phyloP scores from a whole-genome alignment of 176 grass and related monocot genomes.

The Bolboschoenus planiculmis region DNA sequence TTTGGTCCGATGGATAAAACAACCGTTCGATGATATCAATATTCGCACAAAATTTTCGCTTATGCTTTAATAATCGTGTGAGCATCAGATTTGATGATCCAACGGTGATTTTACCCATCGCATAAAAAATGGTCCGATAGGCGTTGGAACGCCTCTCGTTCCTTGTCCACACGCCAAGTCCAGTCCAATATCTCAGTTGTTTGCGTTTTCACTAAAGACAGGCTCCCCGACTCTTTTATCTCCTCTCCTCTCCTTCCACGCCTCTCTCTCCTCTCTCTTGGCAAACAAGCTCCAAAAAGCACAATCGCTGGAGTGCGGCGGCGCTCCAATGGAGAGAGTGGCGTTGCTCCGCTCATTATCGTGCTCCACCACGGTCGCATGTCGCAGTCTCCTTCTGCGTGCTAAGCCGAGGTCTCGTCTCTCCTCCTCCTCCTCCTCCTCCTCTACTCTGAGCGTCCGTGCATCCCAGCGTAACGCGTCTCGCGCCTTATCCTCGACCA shows the following conservation, averaged over 20 bases:
- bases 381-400: constrained; percentile 48
- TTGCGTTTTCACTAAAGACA: no score
- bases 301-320: constrained; percentile 37
- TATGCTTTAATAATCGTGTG: no score
- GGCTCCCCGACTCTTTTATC: no score
- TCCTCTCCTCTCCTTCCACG: neutral
- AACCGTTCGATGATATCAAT: no score
- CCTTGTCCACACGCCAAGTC: no score
- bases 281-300: neutral
- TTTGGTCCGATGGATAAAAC: no score
- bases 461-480: neutral
- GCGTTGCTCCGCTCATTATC: constrained; percentile 77
- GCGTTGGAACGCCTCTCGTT: no score
- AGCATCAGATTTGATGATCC: no score
- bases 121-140: no score
- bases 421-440: constrained; percentile 21
- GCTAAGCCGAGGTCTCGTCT: constrained; percentile 30
- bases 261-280: neutral
- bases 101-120: no score
- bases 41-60: no score
- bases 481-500: constrained; percentile 30
- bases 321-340: constrained; percentile 63
- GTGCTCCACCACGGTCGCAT: constrained; percentile 37
- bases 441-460: neutral
- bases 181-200: no score